Base-by-base conservation (phyloP, 2,329 filamentous ascomycete genomes). In the Penicillium sp. region DNA sequence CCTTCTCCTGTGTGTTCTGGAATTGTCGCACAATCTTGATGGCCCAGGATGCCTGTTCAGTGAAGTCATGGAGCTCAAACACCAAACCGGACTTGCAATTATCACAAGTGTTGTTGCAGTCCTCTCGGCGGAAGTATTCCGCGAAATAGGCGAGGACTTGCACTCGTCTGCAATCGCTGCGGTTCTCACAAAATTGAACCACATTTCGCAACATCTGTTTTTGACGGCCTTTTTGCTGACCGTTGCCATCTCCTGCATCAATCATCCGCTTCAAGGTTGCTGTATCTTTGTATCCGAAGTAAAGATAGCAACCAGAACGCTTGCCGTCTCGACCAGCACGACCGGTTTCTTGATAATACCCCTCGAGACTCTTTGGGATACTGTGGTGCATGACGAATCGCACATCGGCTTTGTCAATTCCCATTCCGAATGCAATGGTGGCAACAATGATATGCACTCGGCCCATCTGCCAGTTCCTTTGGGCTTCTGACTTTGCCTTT, bases 371-470 rank as follows among this genome's bases (percentile, higher is more conserved):
- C 75, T 99, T 97, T 1, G 94, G 94, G 6, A 99, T 82, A 43
- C 87, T 90, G 68, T 96, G 89, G 71, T 99, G 95, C 41, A 99
- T 91, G 35, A 99, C 94, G 72, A 96, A 99, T 29, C 94, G 89
- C 48, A 99, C 94, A 72, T 99, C 89, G 0, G 93, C 86, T 74
- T 99, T 99, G 79, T 99, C 94, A 64, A 99, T 99, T n/a, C 94
- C 94, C 94, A 99, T 99, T 7, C 94, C 94, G 71, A 99, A 99
- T 25, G 94, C 94, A 73, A 99, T 97, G 0, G 94, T 99, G 21
- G 94, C 95, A 50, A 99, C 94, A 43, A 99, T 95, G 35, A 99
- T 90, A 65, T 96, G 89, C 68, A 88, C 84, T 51, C 81, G 78
- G 6, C 92, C 91, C 43, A 77, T 79, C 73, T 99, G 94, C 94